phyloP scores from a whole-genome alignment of 2,329 filamentous ascomycete genomes.

The Hymenoscyphus repandus region DNA sequence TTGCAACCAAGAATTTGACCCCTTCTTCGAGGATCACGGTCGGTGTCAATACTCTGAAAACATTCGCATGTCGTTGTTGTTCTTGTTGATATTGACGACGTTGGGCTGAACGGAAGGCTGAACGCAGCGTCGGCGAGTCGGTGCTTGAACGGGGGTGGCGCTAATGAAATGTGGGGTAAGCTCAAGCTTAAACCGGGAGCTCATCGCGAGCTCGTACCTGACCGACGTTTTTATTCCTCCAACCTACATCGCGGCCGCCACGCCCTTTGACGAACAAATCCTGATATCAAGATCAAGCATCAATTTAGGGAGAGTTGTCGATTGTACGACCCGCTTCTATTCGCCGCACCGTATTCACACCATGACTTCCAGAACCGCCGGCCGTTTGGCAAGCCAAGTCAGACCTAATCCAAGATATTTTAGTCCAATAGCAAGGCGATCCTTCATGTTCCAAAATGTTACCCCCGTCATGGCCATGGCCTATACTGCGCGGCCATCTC shows the following conservation, averaged over 20 bases:
- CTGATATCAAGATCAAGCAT: background rate
- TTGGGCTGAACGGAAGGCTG: slow-evolving; percentile 8
- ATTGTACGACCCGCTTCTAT: background rate
- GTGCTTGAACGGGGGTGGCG: background rate
- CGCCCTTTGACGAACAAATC: background rate
- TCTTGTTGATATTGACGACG: background rate
- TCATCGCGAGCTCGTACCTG: too few species aligned
- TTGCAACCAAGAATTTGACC: too few species aligned
- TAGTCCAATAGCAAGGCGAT: background rate
- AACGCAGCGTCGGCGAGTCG: background rate
- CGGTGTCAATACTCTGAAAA: background rate
- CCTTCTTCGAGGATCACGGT: too few species aligned
- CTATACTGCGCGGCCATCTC: background rate
- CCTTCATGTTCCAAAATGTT: background rate
- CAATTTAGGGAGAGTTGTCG: background rate
- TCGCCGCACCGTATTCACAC: background rate
- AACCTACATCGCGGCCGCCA: too few species aligned
- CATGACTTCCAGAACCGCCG: slow-evolving; percentile 12
- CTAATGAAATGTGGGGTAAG: slow-evolving; percentile 17
- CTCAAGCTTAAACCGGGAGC: slow-evolving; percentile 4
- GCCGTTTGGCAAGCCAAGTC: slow-evolving; percentile 4
- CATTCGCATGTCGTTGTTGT: background rate
- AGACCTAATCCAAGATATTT: background rate
- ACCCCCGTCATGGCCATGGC: too few species aligned
- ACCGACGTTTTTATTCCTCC: background rate